Evolutionary conservation across 208 protist genomes (phyloP).

Genomic region (Leishmania tropica): DNA sequence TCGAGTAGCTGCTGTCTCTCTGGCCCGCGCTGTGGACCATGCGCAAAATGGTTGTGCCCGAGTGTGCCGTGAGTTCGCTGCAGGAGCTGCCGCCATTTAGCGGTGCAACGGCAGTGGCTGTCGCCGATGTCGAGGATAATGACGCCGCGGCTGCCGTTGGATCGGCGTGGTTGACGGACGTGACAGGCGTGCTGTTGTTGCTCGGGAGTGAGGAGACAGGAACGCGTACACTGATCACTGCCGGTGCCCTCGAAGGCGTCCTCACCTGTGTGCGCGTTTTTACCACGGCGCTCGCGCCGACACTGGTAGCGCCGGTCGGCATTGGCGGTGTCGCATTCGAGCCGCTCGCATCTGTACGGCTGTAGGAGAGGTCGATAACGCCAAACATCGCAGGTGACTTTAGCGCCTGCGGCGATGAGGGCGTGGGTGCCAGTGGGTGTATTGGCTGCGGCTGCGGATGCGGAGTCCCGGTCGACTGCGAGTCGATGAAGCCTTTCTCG

Average conservation of each 20-base stretch:
- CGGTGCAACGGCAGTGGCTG: background rate
- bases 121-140: background rate
- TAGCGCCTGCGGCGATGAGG: background rate
- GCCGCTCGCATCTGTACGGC: constrained; percentile 7
- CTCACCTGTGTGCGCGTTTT: background rate
- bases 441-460: background rate
- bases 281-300: background rate
- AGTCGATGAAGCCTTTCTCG: background rate
- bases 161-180: constrained; percentile 2
- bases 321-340: background rate
- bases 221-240: constrained; percentile 1
- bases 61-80: constrained; percentile 6
- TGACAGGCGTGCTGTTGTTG: background rate
- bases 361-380: constrained; percentile 32
- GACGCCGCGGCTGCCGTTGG: background rate
- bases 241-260: constrained; percentile 4
- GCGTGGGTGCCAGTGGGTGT: background rate
- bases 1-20: background rate
- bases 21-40: constrained; percentile 6
- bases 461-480: background rate
- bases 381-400: constrained; percentile 34
- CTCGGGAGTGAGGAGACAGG: background rate
- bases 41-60: constrained; percentile 10
- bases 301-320: background rate
- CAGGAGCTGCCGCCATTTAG: background rate